Percentiles rank a stretch among this genome's conserved stretches.
Evolutionary conservation across 768 basidiomycete species (phyloP).

Genomic region (Neoboletus magnificus): DNA sequence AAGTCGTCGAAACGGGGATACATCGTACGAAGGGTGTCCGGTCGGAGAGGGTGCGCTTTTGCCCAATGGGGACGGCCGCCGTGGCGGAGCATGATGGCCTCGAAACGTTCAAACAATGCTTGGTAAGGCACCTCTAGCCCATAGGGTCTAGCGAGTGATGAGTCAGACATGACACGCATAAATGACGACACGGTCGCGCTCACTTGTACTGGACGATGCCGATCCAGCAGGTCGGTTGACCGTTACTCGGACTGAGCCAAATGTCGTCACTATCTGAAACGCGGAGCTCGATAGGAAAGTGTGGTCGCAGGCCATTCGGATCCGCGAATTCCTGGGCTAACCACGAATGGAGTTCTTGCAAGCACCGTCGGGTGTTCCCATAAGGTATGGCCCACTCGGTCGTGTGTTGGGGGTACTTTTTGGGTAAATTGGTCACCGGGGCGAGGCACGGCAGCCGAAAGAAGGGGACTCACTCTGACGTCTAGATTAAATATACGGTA

Average conservation of each 20-base stretch:
- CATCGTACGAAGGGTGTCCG: slow-evolving; percentile 55
- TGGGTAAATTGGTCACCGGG: slow-evolving; percentile 4
- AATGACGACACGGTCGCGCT: slow-evolving; percentile 27
- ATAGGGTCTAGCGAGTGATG: slow-evolving; percentile 61
- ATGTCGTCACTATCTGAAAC: slow-evolving; percentile 88
- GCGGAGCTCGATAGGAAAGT: slow-evolving; percentile 92
- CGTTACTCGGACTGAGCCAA: slow-evolving; percentile 88
- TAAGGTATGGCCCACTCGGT: slow-evolving; percentile 94
- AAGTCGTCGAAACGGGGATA: slow-evolving; percentile 88
- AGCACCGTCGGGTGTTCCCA: slow-evolving; percentile 57
- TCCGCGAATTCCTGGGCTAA: slow-evolving; percentile 62
- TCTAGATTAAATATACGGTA: slow-evolving; percentile 90
- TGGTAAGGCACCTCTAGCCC: slow-evolving; percentile 80
- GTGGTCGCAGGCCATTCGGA: slow-evolving; percentile 74
- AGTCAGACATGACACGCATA: background rate
- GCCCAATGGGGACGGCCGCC: slow-evolving; percentile 95
- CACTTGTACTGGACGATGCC: slow-evolving; percentile 98
- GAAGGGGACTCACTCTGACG: slow-evolving; percentile 67
- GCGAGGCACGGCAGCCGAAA: background rate
- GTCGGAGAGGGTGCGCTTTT: slow-evolving; percentile 76
- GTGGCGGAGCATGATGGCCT: slow-evolving; percentile 62
- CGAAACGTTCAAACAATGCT: slow-evolving; percentile 71
- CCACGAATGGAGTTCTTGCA: slow-evolving; percentile 71
- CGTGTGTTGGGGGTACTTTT: slow-evolving; percentile 81
- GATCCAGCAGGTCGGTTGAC: slow-evolving; percentile 83